Percentiles rank a stretch among this genome's conserved stretches.
Conservation (phyloP, 768 basidiomycete species). For the Paxillus ammoniavirescens region DNA sequence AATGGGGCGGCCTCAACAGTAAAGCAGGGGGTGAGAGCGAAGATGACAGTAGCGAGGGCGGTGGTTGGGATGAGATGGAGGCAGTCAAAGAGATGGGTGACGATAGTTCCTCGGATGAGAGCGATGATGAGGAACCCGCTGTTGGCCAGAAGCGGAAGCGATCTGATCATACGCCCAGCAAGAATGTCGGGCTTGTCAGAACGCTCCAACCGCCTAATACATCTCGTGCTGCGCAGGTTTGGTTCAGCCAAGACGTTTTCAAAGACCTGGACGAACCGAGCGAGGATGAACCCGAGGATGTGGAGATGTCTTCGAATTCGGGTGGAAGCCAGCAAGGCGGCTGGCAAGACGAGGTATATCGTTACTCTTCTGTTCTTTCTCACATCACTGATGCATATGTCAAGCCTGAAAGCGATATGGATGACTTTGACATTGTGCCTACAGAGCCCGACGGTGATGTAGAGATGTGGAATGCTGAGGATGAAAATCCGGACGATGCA, state of each 20-base stretch:
- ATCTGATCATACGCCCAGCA: slow-evolving; percentile 32
- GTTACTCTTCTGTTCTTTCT: background rate
- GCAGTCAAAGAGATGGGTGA: slow-evolving; percentile 48
- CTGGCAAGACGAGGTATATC: slow-evolving; percentile 26
- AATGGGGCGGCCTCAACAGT: slow-evolving; percentile 74
- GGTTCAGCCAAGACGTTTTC: slow-evolving; percentile 96
- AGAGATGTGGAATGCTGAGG: slow-evolving; percentile 79
- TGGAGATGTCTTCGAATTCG: slow-evolving; percentile 27
- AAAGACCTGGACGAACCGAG: slow-evolving; percentile 42
- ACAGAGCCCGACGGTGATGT: slow-evolving; percentile 52
- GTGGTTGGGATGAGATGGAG: slow-evolving; percentile 73
- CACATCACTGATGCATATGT: slow-evolving; percentile 10
- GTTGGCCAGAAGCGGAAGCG: slow-evolving; percentile 44
- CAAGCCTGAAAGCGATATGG: slow-evolving; percentile 22
- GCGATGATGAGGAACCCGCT: slow-evolving; percentile 37
- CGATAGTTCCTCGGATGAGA: slow-evolving; percentile 52
- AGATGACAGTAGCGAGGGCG: slow-evolving; percentile 42
- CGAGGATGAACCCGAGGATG: slow-evolving; percentile 26
- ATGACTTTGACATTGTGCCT: slow-evolving; percentile 77
- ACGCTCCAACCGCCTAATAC: slow-evolving; percentile 39
- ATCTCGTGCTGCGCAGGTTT: slow-evolving; percentile 72
- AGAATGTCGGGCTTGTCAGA: slow-evolving; percentile 53
- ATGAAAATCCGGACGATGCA: slow-evolving; percentile 69
- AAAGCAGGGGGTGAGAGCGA: slow-evolving; percentile 40
- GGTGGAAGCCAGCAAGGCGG: slow-evolving; percentile 33